These are phyloP conservation scores for Eucalyptus viminalis DNA, from an alignment of 345 rosid genomes.

Conservation along the genomic window DNA sequence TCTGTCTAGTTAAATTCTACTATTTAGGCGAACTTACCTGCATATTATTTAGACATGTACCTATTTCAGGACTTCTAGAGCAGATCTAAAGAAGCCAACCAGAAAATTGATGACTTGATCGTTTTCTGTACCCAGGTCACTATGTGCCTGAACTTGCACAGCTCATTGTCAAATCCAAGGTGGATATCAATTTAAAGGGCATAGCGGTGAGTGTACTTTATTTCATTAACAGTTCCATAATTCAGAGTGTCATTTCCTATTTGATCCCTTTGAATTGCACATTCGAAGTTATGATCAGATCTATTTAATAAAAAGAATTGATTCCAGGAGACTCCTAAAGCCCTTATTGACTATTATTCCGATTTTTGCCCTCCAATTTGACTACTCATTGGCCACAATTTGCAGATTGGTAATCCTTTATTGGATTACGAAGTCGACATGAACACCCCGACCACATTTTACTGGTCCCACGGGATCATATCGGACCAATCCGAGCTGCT, in stretches of 20 bases:
- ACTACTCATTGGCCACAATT: not conserved
- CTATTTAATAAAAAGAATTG: not conserved
- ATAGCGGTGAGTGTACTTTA: slow-evolving; percentile 14
- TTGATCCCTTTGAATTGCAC: not conserved
- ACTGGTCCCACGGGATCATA: slow-evolving; percentile 35
- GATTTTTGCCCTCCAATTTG: not conserved
- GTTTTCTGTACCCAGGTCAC: slow-evolving; percentile 11
- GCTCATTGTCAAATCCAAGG: slow-evolving; percentile 7
- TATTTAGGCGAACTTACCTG: not conserved
- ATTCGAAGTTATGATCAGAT: not conserved
- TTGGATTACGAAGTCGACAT: slow-evolving; percentile 17
- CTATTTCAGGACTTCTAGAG: not conserved
- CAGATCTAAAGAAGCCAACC: not conserved
- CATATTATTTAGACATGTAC: not conserved
- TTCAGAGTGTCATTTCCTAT: not conserved
- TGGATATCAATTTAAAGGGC: slow-evolving; percentile 16
- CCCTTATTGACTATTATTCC: not conserved
- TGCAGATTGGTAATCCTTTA: slow-evolving; percentile 30
- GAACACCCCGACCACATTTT: slow-evolving; percentile 2
- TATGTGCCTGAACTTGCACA: slow-evolving; percentile 38
- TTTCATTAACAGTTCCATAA: not conserved
- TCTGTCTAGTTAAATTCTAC: not conserved
- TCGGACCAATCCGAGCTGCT: slow-evolving; percentile 12
- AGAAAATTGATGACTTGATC: not conserved
- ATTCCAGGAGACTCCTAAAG: not conserved